Percentiles rank a stretch among this genome's conserved stretches.
phyloP scores from a whole-genome alignment of 768 basidiomycete genomes.

The Serpula lacrymans region DNA sequence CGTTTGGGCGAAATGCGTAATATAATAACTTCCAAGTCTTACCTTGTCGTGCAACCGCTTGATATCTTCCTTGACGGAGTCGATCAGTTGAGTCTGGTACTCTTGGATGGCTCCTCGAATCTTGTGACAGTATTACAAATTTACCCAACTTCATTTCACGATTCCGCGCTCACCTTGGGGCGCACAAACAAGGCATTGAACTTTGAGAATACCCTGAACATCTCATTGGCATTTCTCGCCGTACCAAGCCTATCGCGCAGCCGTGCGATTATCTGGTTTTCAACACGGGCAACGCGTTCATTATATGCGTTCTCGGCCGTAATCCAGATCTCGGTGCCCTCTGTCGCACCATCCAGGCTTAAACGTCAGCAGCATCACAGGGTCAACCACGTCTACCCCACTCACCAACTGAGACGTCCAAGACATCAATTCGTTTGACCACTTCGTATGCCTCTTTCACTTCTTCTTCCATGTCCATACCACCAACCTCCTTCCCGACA shows the following conservation, averaged over 20 bases:
- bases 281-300: slow-evolving; percentile 93
- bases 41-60: slow-evolving; percentile 93
- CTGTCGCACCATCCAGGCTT: slow-evolving; percentile 36
- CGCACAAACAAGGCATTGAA: slow-evolving; percentile 97
- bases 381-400: slow-evolving; percentile 5
- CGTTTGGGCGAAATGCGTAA: slow-evolving; percentile 6
- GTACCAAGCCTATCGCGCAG: slow-evolving; percentile 90
- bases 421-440: slow-evolving; percentile 93
- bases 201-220: slow-evolving; percentile 99
- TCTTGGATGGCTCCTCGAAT: slow-evolving; percentile 99
- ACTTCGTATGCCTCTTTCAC: slow-evolving; percentile 95
- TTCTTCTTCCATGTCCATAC: slow-evolving; percentile 98
- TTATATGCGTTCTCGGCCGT: slow-evolving; percentile 97
- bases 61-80: slow-evolving; percentile 98
- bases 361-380: slow-evolving; percentile 4
- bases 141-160: neutral
- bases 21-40: slow-evolving; percentile 1
- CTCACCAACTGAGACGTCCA: slow-evolving; percentile 90
- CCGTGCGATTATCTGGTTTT: slow-evolving; percentile 97
- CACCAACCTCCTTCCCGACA: slow-evolving; percentile 73
- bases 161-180: slow-evolving; percentile 67
- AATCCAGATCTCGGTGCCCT: slow-evolving; percentile 98
- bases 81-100: slow-evolving; percentile 97
- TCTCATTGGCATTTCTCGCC: slow-evolving; percentile 96
- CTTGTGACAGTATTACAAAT: slow-evolving; percentile 32